Base-by-base conservation (phyloP, 139 green algal species). In the Micromonas pusilla region DNA sequence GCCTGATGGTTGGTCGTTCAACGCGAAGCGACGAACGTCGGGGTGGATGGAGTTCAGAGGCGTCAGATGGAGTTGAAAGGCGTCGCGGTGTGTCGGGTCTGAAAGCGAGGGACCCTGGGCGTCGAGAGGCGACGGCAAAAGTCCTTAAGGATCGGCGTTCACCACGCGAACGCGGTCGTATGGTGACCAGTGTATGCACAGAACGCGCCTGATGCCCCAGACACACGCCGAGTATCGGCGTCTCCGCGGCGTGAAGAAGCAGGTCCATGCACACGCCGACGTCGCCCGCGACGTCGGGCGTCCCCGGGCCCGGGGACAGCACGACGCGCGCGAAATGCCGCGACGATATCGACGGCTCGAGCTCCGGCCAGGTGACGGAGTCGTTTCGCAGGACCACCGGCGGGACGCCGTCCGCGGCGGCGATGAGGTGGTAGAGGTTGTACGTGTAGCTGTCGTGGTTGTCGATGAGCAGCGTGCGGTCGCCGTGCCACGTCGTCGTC, bases 371-470 rank as follows among this genome's bases (percentile, higher is more conserved):
- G 4, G 79, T 70, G 0, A 92, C 52, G 25, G 89, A 84, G 78
- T 98, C 89, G 73, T 99, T 98, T 16, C 79, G 76, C 9, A 94
- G 73, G 1, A 98, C 92, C 2, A 90, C 72, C 1, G 94, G 94
- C 3, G 71, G 63, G 39, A 23, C 72, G 1, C 32, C 52, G 21
- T 68, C 33, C 16, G 67, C 76, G 34, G 13, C 84, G 0, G 89
- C 88, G n/a, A 98, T 84, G 23, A 96, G 74, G 78, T 99, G 95
- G 76, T 86, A 96, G 54, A 99, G 81, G 75, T 99, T 99, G 86
- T 97, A 98, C 0, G 94, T 97, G 86, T 98, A 99, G 57, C 84
- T 93, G 66, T 99, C 95, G 77, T 97, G 98, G 68, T 99, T 99
- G 81, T 99, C 95, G 20, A 99, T 89, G 4, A 99, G 80, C 26